phyloP scores from a whole-genome alignment of 306 rosid genomes.

The Elaeagnus macrophylla region DNA sequence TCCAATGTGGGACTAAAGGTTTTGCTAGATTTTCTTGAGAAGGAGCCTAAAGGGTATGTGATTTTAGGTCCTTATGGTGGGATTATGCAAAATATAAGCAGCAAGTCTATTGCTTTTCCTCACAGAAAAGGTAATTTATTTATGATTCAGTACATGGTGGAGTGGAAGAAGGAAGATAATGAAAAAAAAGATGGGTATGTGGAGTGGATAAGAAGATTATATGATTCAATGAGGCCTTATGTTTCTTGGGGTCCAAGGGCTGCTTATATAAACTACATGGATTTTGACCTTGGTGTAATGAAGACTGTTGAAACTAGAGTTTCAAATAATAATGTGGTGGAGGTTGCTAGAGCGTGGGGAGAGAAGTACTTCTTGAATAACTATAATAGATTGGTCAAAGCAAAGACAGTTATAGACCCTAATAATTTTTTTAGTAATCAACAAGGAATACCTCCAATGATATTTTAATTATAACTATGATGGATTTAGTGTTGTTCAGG shows the following conservation, averaged over 20 bases:
- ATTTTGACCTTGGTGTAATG: slow-evolving; percentile 63
- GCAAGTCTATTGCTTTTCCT: slow-evolving; percentile 60
- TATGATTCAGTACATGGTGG: slow-evolving; percentile 54
- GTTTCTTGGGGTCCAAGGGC: slow-evolving; percentile 75
- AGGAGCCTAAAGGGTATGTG: slow-evolving; percentile 50
- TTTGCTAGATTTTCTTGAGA: slow-evolving; percentile 37
- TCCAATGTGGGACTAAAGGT: slow-evolving; percentile 34
- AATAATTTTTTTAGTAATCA: slow-evolving; percentile 48
- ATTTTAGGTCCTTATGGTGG: slow-evolving; percentile 72
- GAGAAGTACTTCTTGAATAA: slow-evolving; percentile 63
- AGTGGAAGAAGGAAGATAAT: slow-evolving; percentile 46
- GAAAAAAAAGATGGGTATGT: slow-evolving; percentile 35
- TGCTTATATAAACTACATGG: slow-evolving; percentile 64
- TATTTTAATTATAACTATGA: too few species aligned
- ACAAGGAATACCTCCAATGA: slow-evolving; percentile 74
- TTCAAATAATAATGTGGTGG: slow-evolving; percentile 19
- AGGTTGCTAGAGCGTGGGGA: slow-evolving; percentile 59
- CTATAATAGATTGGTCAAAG: slow-evolving; percentile 65
- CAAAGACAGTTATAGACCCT: slow-evolving; percentile 57
- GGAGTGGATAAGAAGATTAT: slow-evolving; percentile 54
- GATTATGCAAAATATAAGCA: slow-evolving; percentile 47
- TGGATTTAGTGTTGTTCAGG: too few species aligned
- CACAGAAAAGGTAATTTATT: slow-evolving; percentile 61
- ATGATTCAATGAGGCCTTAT: slow-evolving; percentile 44
- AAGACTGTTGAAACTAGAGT: slow-evolving; percentile 9